These are phyloP conservation scores for Artemisia tridentata DNA, from an alignment of 129 eudicot genomes.

Conservation along the genomic window DNA sequence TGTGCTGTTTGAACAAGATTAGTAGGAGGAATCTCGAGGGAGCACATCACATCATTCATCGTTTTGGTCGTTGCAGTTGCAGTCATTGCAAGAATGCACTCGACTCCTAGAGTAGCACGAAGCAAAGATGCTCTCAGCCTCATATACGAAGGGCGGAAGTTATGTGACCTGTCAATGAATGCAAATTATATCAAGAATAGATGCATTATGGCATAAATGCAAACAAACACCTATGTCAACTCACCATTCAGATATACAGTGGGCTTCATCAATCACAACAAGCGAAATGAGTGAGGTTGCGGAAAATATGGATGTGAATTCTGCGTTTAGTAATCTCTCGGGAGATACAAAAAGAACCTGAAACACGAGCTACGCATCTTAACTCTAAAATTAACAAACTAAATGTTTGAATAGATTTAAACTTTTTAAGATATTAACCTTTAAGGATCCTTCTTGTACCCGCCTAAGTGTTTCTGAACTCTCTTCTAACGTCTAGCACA, in stretches of 20 bases:
- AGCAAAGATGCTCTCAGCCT: slow-evolving; percentile 92
- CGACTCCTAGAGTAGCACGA: slow-evolving; percentile 54
- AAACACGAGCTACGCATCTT: slow-evolving; percentile 20
- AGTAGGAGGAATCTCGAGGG: slow-evolving; percentile 70
- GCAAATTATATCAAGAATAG: neutral
- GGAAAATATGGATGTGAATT: slow-evolving; percentile 71
- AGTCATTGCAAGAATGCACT: slow-evolving; percentile 93
- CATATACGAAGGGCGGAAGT: slow-evolving; percentile 99
- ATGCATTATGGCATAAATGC: too few species aligned
- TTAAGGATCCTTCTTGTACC: slow-evolving; percentile 68
- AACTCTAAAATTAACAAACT: neutral
- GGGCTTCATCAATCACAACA: slow-evolving; percentile 97
- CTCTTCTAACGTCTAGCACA: slow-evolving; percentile 70
- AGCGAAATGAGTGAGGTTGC: slow-evolving; percentile 56
- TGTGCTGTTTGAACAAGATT: slow-evolving; percentile 68
- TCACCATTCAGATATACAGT: slow-evolving; percentile 98
- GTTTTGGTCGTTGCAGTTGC: slow-evolving; percentile 94
- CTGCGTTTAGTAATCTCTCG: slow-evolving; percentile 81
- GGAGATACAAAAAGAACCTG: slow-evolving; percentile 98
- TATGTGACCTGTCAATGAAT: slow-evolving; percentile 76
- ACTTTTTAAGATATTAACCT: slow-evolving; percentile 41
- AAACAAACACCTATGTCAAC: slow-evolving; percentile 23
- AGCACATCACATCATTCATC: slow-evolving; percentile 67
- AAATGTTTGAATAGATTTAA: neutral
- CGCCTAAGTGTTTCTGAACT: slow-evolving; percentile 55